Conservation (phyloP, 1,284 basidiomycete species). For the Trametes hirsuta region DNA sequence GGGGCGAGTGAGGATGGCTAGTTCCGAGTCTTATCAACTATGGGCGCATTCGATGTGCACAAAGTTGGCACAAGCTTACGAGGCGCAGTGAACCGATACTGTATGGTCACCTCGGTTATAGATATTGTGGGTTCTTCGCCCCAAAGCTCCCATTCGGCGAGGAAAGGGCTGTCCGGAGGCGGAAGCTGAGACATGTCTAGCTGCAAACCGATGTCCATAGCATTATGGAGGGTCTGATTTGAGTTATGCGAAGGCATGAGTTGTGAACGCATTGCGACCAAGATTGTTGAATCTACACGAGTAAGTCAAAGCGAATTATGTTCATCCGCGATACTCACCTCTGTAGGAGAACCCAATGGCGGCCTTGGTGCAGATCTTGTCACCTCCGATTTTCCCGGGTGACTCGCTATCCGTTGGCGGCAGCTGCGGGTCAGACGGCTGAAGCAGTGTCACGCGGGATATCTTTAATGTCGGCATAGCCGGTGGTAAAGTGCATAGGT, state of each 20-base stretch:
- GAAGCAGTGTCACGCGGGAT: conserved; percentile 28
- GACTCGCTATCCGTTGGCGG: conserved; percentile 34
- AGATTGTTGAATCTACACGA: conserved; percentile 55
- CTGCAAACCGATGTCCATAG: conserved; percentile 50
- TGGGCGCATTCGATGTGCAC: conserved; percentile 39
- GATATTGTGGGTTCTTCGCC: conserved; percentile 66
- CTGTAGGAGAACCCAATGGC: conserved; percentile 67
- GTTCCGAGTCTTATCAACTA: conserved; percentile 2
- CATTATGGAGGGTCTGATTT: conserved; percentile 34
- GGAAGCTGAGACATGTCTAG: conserved; percentile 40
- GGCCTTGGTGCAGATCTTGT: conserved; percentile 57
- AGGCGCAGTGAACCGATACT: conserved; percentile 38
- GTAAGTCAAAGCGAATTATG: neutral
- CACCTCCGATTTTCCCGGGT: conserved; percentile 44
- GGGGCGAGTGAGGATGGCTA: conserved; percentile 49
- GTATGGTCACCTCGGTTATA: conserved; percentile 60
- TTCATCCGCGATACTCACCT: conserved; percentile 42
- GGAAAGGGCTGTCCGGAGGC: conserved; percentile 35
- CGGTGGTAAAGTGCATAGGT: conserved; percentile 31
- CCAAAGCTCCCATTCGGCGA: conserved; percentile 61
- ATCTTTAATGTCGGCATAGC: conserved; percentile 25
- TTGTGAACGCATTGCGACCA: conserved; percentile 65
- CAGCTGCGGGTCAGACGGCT: conserved; percentile 16
- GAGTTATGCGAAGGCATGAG: conserved; percentile 28
- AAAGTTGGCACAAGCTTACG: conserved; percentile 8